Evolutionary conservation across 257 asterid species (phyloP).

Genomic region (Handroanthus guayacan): DNA sequence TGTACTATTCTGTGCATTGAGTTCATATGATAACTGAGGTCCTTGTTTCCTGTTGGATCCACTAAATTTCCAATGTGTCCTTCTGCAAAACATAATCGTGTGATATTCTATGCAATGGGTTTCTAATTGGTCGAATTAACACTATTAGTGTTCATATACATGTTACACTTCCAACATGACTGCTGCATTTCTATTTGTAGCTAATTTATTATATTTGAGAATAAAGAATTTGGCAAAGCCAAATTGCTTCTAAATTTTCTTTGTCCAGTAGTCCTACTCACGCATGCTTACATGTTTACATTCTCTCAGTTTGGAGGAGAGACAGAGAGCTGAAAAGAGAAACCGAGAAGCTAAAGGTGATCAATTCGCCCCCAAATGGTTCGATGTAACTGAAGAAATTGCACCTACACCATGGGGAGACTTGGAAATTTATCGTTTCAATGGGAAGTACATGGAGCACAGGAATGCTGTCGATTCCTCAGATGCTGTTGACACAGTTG

Average conservation of each 20-base stretch:
- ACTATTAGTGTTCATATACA: neutral
- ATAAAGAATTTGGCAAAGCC: neutral
- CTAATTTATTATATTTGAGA: neutral
- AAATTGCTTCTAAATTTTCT: neutral
- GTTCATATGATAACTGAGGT: neutral
- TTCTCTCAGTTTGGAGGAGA: conserved; percentile 81
- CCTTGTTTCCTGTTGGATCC: neutral
- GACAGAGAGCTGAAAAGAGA: conserved; percentile 94
- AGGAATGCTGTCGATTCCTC: conserved; percentile 67
- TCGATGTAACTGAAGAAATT: conserved; percentile 73
- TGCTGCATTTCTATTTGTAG: neutral
- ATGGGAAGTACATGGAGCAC: conserved; percentile 76
- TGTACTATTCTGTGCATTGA: no score
- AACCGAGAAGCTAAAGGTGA: conserved; percentile 82
- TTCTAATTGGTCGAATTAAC: neutral
- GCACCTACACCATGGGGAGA: conserved; percentile 97
- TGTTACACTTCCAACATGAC: neutral
- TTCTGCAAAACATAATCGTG: neutral
- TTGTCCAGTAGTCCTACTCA: conserved; percentile 5
- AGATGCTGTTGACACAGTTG: conserved; percentile 45
- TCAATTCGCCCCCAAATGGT: conserved; percentile 80
- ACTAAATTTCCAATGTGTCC: neutral
- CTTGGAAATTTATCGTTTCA: conserved; percentile 73
- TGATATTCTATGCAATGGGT: conserved; percentile 7
- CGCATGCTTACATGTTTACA: neutral